Conservation (phyloP, 345 rosid genomes). For the Populus deltoides region DNA sequence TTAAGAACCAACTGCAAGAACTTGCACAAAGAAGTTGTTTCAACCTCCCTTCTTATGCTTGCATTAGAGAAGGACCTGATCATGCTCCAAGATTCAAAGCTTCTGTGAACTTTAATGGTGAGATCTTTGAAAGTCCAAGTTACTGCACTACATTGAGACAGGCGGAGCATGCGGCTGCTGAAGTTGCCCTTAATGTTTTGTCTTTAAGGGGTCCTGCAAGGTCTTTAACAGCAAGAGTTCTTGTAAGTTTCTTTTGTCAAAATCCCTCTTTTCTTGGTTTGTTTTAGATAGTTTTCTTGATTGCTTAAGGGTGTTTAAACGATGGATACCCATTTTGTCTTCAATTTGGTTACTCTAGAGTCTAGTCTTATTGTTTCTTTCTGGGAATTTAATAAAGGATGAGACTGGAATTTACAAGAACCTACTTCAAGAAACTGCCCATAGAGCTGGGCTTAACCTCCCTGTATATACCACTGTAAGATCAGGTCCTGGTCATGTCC, state of each 20-base stretch:
- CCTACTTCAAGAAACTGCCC: conserved; percentile 73
- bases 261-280: neutral
- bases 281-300: neutral
- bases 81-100: conserved; percentile 84
- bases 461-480: conserved; percentile 67
- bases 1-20: conserved; percentile 71
- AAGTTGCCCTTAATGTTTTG: conserved; percentile 58
- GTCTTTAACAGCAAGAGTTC: conserved; percentile 64
- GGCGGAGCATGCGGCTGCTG: conserved; percentile 75
- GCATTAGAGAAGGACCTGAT: conserved; percentile 73
- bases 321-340: neutral
- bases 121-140: conserved; percentile 57
- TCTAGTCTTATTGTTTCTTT: neutral
- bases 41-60: conserved; percentile 66
- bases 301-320: neutral
- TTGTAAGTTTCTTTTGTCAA: conserved; percentile 38
- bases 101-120: conserved; percentile 71
- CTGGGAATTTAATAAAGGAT: conserved; percentile 42
- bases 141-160: conserved; percentile 63
- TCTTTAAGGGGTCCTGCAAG: conserved; percentile 62
- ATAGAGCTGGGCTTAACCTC: conserved; percentile 65
- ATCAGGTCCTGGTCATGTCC: conserved; percentile 71
- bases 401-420: conserved; percentile 80
- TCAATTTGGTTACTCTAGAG: neutral
- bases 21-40: conserved; percentile 83